phyloP scores from a whole-genome alignment of 306 rosid species.

The Cucumis melo region DNA sequence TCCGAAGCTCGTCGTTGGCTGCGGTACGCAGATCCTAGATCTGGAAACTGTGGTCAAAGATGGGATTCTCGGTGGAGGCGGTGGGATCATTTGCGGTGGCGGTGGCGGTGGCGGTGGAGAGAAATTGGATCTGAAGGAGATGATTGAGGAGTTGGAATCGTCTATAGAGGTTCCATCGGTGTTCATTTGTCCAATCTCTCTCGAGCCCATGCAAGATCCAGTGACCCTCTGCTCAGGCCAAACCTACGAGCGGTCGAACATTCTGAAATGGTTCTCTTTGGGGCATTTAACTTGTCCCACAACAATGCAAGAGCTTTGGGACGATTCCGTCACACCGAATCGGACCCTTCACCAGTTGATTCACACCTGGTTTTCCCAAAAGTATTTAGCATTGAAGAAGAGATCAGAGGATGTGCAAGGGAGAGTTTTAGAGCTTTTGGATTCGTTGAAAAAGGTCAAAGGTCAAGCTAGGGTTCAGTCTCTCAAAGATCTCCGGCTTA shows the following conservation, averaged over 20 bases:
- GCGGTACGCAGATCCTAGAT: conserved; percentile 24
- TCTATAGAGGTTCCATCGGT: conserved; percentile 32
- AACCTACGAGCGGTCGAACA: conserved; percentile 42
- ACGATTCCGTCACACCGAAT: conserved; percentile 31
- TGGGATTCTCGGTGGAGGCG: conserved; percentile 23
- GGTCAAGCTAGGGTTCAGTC: conserved; percentile 41
- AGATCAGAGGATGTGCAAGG: conserved; percentile 33
- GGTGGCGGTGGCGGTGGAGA: conserved; percentile 4
- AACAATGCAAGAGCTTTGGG: conserved; percentile 52
- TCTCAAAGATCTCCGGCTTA: conserved; percentile 24
- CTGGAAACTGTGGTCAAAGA: conserved; percentile 31
- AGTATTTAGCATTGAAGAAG: conserved; percentile 22
- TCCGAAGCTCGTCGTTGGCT: conserved; percentile 6
- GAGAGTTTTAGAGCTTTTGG: conserved; percentile 21
- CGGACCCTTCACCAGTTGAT: conserved; percentile 30
- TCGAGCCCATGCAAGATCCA: conserved; percentile 45
- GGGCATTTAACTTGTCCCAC: conserved; percentile 50
- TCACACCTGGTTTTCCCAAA: conserved; percentile 30
- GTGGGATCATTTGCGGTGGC: not conserved
- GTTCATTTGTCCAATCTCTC: conserved; percentile 39
- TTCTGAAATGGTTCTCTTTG: conserved; percentile 38
- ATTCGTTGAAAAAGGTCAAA: conserved; percentile 27
- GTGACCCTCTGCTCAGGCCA: conserved; percentile 54
- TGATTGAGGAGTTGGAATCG: conserved; percentile 33
- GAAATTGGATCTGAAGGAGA: conserved; percentile 30